These are phyloP conservation scores for Fusarium multiceps DNA, from an alignment of 2,329 filamentous ascomycete genomes.

Conservation along the genomic window DNA sequence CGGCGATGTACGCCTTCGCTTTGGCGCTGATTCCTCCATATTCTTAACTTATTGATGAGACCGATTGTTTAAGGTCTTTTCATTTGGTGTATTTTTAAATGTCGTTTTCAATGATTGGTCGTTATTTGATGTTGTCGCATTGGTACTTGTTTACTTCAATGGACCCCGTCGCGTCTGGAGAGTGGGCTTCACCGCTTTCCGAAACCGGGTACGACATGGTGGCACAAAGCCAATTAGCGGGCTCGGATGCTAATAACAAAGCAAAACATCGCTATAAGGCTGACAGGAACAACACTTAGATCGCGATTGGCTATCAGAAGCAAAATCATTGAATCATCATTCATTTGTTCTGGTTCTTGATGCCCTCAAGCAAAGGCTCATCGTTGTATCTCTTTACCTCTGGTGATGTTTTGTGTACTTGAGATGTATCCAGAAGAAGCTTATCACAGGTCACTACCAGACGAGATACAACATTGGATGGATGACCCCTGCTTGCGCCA, in stretches of 20 bases:
- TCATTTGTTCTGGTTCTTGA: background rate
- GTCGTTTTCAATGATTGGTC: conserved; percentile 3
- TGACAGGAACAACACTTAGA: background rate
- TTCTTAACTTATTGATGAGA: background rate
- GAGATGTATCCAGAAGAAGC: background rate
- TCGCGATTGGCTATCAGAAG: background rate
- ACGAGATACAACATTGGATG: background rate
- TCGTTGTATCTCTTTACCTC: too few relatives aligned
- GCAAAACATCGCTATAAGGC: background rate
- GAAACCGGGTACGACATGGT: conserved; percentile 11
- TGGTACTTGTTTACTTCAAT: conserved; percentile 43
- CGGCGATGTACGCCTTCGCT: conserved; percentile 72
- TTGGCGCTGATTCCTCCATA: conserved; percentile 68
- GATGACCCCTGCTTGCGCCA: background rate
- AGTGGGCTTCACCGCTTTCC: conserved; percentile 46
- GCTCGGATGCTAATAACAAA: background rate
- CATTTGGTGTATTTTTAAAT: conserved; percentile 22
- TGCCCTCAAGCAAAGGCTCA: too few relatives aligned
- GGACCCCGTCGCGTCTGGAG: conserved; percentile 39
- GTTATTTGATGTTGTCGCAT: conserved; percentile 37
- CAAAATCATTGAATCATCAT: background rate
- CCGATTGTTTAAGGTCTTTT: background rate
- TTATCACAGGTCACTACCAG: background rate
- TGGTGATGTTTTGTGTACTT: background rate
- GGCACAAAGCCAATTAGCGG: background rate